Evolutionary conservation across 2,329 filamentous ascomycete genomes (phyloP).

Genomic region (Bipolaris sorokiniana): DNA sequence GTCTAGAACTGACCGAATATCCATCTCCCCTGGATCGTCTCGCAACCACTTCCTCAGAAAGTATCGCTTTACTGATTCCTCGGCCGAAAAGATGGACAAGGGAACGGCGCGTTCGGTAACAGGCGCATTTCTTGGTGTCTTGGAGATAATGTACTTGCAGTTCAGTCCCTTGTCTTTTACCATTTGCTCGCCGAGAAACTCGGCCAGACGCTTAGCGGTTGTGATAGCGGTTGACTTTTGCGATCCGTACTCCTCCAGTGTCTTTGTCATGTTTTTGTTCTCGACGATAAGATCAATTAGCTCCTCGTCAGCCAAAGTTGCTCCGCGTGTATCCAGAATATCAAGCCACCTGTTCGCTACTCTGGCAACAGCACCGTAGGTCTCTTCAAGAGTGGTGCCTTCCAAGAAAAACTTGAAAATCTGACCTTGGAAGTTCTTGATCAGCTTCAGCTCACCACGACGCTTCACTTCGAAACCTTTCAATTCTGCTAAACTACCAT

Average conservation of each 20-base stretch:
- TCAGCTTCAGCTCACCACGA: slow-evolving; percentile 95
- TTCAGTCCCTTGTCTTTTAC: slow-evolving; percentile 98
- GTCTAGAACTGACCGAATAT: slow-evolving; percentile 87
- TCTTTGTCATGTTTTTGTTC: slow-evolving; percentile 98
- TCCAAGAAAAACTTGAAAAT: slow-evolving; percentile 99
- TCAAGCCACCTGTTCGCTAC: slow-evolving; percentile 97
- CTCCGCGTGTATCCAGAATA: slow-evolving; percentile 85
- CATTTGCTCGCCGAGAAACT: slow-evolving; percentile 98
- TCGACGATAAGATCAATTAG: slow-evolving; percentile 99
- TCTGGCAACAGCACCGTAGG: slow-evolving; percentile 88
- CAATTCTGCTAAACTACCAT: slow-evolving; percentile 90
- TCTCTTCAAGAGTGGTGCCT: slow-evolving; percentile 83
- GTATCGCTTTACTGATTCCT: slow-evolving; percentile 82
- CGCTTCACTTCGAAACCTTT: slow-evolving; percentile 99
- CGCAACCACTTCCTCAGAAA: slow-evolving; percentile 96
- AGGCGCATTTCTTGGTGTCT: slow-evolving; percentile 82
- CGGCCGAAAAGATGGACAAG: slow-evolving; percentile 95
- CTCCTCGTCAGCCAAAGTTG: slow-evolving; percentile 92
- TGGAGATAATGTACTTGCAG: slow-evolving; percentile 99
- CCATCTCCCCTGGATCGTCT: slow-evolving; percentile 88
- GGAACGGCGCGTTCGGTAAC: slow-evolving; percentile 95
- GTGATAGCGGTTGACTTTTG: slow-evolving; percentile 99
- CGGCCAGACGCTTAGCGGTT: slow-evolving; percentile 89
- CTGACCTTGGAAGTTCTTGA: slow-evolving; percentile 99
- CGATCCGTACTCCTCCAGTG: slow-evolving; percentile 89